Percentiles rank a stretch among this genome's conserved stretches.
Conservation (phyloP, 257 asterid genomes). For the Jasminum sambac region DNA sequence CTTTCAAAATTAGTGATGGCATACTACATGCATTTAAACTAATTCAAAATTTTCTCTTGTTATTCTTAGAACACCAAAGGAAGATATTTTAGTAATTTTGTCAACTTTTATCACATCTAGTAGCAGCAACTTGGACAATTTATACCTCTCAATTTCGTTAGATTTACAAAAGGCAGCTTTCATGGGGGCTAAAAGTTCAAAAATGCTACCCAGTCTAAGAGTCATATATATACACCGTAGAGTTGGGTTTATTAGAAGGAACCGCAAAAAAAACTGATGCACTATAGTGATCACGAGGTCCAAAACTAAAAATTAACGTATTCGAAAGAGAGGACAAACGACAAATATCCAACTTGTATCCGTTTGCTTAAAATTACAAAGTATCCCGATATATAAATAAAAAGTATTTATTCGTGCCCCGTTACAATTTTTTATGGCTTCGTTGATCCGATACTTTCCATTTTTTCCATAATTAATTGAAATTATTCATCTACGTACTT, state of each 20-base stretch:
- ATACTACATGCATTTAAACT: too few relatives aligned
- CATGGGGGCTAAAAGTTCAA: background rate
- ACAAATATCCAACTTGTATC: background rate
- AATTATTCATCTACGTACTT: too few relatives aligned
- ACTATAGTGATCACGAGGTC: background rate
- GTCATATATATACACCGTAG: background rate
- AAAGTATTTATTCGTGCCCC: too few relatives aligned
- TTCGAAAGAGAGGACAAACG: background rate
- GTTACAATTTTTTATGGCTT: too few relatives aligned
- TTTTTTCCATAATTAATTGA: too few relatives aligned
- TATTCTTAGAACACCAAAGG: background rate
- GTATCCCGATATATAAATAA: too few relatives aligned
- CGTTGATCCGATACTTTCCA: too few relatives aligned
- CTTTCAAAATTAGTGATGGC: too few relatives aligned
- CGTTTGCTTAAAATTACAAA: background rate
- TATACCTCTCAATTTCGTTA: background rate
- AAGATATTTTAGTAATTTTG: background rate
- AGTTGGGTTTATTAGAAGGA: background rate
- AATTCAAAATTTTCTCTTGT: background rate
- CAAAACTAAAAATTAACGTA: background rate
- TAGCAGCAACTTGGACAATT: background rate
- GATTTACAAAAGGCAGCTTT: background rate
- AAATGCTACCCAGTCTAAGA: background rate
- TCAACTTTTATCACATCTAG: background rate
- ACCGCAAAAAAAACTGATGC: background rate